Evolutionary conservation across 306 rosid species (phyloP).

Genomic region (Corylus americana): DNA sequence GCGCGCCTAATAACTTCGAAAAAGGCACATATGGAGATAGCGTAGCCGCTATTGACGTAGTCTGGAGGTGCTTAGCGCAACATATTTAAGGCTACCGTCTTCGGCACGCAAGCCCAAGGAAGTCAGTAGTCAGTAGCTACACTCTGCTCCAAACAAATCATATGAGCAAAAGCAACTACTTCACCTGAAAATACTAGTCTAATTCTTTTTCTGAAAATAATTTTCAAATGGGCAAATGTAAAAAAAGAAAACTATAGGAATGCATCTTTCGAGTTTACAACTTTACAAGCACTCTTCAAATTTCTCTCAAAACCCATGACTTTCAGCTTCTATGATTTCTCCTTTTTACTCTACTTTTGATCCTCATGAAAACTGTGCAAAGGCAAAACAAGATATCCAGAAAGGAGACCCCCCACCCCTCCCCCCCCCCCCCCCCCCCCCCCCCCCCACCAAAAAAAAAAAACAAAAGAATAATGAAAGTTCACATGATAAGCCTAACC

Average conservation of each 20-base stretch:
- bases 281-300: slow-evolving; percentile 8
- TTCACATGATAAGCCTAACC: slow-evolving; percentile 4
- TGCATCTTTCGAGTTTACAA: slow-evolving; percentile 14
- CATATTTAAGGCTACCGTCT: too few species aligned
- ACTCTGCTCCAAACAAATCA: not conserved
- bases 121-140: too few species aligned
- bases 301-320: slow-evolving; percentile 8
- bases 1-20: too few species aligned
- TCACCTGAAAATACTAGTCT: not conserved
- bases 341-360: slow-evolving; percentile 10
- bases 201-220: not conserved
- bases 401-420: slow-evolving; percentile 8
- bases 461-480: not conserved
- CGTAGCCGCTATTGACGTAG: too few species aligned
- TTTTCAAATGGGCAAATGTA: not conserved
- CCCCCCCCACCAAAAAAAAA: not conserved
- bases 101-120: too few species aligned
- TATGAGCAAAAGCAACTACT: not conserved
- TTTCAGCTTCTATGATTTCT: slow-evolving; percentile 10
- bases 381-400: not conserved
- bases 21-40: too few species aligned
- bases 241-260: not conserved
- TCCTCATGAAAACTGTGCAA: slow-evolving; percentile 26
- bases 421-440: not conserved
- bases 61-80: too few species aligned